Base-by-base conservation (phyloP, 2,329 filamentous ascomycete genomes). In the Neonectria sp. region DNA sequence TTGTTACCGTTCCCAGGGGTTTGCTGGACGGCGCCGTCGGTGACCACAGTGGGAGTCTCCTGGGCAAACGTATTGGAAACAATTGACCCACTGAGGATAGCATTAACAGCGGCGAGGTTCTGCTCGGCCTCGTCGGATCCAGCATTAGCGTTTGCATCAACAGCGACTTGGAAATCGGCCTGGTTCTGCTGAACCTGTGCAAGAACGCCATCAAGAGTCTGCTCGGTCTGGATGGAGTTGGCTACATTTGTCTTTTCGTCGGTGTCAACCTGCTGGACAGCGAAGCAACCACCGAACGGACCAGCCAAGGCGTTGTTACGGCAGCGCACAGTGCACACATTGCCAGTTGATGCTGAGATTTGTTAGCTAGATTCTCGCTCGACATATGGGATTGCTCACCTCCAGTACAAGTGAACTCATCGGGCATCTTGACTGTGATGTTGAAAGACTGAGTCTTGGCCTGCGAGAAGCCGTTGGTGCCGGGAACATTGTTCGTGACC, bases 401-500 rank as follows among this genome's bases (percentile, higher is more conserved):
- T 68, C 87, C 87, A 29, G 79, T 82, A 77, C 87, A 89, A 53
- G 79, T 78, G 37, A 89, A 78, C 48, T 82, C 75, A 29, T 80
- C 71, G 2, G 88, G 87, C 85, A 89, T 84, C 55, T 81, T 80
- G 9, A 89, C 83, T 4, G 84, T 87, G 70, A 91, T 85, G 70
- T 85, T 84, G 74, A 91, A 89, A n/a, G 86, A 79, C 72, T 87
- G 79, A 1, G 83, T 81, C 78, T 89, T 88, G 60, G 81, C 85
- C 71, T 89, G 86, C 0, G 86, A 89, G 63, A 90, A 82, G 15
- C 88, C 88, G 63, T 90, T 90, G 46, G 77, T 74, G 15, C 89
- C 88, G 1, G 88, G 88, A 9, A 90, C 84, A 65, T 90, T 90
- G 79, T 91, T 86, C 61, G 83, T 82, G 6, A 91, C 87, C 9